Conservation (phyloP, 192 early-diverging fungal genomes). For the Kappamyces sp. region DNA sequence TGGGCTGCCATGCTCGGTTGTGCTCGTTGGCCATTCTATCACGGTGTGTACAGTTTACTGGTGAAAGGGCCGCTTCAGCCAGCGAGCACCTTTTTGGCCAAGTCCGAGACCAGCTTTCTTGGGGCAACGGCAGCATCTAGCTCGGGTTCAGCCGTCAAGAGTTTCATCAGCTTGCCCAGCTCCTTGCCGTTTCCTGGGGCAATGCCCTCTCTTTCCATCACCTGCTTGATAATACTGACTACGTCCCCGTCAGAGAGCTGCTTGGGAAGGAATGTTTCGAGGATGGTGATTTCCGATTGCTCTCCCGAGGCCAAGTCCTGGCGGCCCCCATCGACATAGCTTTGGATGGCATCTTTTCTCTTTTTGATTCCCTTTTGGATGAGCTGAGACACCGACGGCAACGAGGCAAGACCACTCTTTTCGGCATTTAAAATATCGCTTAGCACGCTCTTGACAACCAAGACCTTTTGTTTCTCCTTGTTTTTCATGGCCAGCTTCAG, state of each 20-base stretch:
- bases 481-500: constrained; percentile 74
- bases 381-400: constrained; percentile 55
- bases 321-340: constrained; percentile 61
- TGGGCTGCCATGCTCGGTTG: no score
- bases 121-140: constrained; percentile 66
- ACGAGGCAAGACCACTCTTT: constrained; percentile 49
- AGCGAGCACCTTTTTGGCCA: constrained; percentile 64
- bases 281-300: constrained; percentile 57
- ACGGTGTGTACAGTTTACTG: no score
- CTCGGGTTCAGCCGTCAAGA: constrained; percentile 35
- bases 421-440: constrained; percentile 72
- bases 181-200: constrained; percentile 55
- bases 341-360: constrained; percentile 66
- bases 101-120: constrained; percentile 68
- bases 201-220: constrained; percentile 45
- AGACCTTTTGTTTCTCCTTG: constrained; percentile 56
- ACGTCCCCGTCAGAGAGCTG: constrained; percentile 73
- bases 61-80: no score
- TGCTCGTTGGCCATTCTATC: no score
- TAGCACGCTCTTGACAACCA: constrained; percentile 68
- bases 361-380: constrained; percentile 79
- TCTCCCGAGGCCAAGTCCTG: constrained; percentile 70
- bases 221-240: constrained; percentile 45
- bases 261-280: constrained; percentile 68
- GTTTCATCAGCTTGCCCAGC: constrained; percentile 82